Evolutionary conservation across 805 yeast species (phyloP), one percentile per base, ranked within the genome.

Genomic region (Schwanniomyces polymorphus): DNA sequence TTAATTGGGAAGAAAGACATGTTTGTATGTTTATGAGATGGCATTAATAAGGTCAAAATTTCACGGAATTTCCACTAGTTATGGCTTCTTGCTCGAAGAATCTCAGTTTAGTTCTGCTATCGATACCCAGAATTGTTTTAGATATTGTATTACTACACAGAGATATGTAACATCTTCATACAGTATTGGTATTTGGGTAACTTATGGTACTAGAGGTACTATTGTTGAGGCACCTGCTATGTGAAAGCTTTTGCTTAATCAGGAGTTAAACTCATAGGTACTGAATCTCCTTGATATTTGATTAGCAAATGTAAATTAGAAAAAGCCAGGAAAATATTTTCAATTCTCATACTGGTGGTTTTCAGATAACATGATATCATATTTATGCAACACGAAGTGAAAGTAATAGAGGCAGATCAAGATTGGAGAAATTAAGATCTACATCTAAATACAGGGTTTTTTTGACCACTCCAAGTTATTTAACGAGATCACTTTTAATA

Each of bases 101-200:
- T 38, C 54, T 80, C 44, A 84, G 85, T 54, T 51, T 72, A 31
- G 83, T 26, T 38, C 50, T 34, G 69, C 68, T 51, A 48, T 76
- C 44, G 70, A 76, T 11, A 63, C 65, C 81, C 84, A 14, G 52
- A 78, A 10, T 64, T 78, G 56, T 79, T 40, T 70, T 82, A 4
- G 85, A 81, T 55, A 51, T 79, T 21, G 62, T 82, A 2, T 79
- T 65, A 53, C 84, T 84, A n/a, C 76, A 72, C 43, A 62, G 81
- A 55, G 64, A 67, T 35, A 60, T 28, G 53, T 66, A 38, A 74
- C 80, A 26, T 68, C 80, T n/a, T 62, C 72, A 46, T 80, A 70
- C 63, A 80, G 17, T 72, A 74, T 50, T 78, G 81, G 82, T 78
- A 75, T 53, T 55, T 77, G 80, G 78, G 70, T 73, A 42, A 68